Percentiles rank a stretch among this genome's conserved stretches.
Conservation (phyloP, 371 early-diverging fungal species). For the Lichtheimia ornata region DNA sequence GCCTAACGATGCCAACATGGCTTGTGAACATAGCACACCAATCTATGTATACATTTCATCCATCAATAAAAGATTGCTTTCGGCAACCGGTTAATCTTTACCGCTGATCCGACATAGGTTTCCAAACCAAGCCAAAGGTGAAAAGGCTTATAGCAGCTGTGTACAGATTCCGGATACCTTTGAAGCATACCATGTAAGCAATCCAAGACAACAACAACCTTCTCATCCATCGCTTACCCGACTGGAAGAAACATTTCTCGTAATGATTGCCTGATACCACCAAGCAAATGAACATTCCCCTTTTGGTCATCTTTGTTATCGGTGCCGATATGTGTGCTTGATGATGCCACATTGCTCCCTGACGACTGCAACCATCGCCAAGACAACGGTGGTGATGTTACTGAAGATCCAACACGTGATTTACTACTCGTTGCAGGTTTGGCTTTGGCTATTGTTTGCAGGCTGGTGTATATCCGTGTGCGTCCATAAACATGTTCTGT, state of each 20-base stretch:
- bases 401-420: constrained; percentile 35
- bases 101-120: constrained; percentile 67
- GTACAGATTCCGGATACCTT: constrained; percentile 52
- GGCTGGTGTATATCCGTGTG: constrained; percentile 54
- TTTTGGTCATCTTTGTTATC: background rate
- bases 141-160: constrained; percentile 56
- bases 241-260: constrained; percentile 68
- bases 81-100: constrained; percentile 16
- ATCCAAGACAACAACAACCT: background rate
- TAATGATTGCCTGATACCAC: constrained; percentile 45
- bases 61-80: too few species aligned
- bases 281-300: constrained; percentile 12
- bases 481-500: constrained; percentile 59
- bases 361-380: constrained; percentile 50
- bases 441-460: constrained; percentile 46
- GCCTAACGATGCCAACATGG: constrained; percentile 70
- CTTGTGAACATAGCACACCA: constrained; percentile 71
- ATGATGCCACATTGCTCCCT: constrained; percentile 2
- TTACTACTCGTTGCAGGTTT: constrained; percentile 46
- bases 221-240: constrained; percentile 38
- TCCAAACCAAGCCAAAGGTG: constrained; percentile 70
- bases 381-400: constrained; percentile 43
- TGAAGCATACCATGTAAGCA: background rate
- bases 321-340: constrained; percentile 4
- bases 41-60: constrained; percentile 33